Conservation (phyloP, 2,329 filamentous ascomycete species). For the Aspergillus hortae region DNA sequence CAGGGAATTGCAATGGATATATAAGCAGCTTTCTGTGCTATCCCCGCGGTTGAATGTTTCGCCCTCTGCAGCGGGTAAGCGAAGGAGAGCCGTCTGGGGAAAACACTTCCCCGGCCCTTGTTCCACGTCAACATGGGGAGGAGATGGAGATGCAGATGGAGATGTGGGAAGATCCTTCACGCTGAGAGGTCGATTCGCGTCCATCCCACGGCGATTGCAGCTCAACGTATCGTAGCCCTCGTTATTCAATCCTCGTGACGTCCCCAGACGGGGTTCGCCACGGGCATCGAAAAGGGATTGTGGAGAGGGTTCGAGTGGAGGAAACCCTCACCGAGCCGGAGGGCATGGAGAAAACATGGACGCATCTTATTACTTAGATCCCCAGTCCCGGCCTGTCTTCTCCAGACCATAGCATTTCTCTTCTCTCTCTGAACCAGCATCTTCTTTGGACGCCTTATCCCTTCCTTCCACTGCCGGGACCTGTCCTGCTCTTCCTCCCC, state of each 20-base stretch:
- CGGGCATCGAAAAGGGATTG: constrained; percentile 15
- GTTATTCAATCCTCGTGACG: constrained; percentile 23
- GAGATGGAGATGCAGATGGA: background rate
- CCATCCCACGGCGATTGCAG: background rate
- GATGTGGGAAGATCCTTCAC: constrained; percentile 14
- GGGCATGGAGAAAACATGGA: background rate
- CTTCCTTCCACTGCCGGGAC: no score
- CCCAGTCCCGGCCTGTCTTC: background rate
- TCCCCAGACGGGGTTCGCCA: constrained; percentile 24
- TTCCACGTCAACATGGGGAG: constrained; percentile 3
- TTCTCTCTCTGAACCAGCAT: no score
- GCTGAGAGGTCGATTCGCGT: background rate
- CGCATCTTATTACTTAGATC: constrained; percentile 6
- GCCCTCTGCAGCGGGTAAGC: constrained; percentile 13
- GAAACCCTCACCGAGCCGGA: constrained; percentile 14
- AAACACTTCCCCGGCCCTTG: constrained; percentile 29
- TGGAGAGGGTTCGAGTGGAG: constrained; percentile 24
- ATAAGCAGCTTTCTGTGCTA: background rate
- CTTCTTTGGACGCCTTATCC: no score
- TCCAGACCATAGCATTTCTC: background rate
- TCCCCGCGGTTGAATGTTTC: constrained; percentile 27
- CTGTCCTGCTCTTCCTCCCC: no score
- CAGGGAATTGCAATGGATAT: background rate
- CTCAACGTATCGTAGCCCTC: constrained; percentile 15
- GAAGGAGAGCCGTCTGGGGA: constrained; percentile 19